Conservation (phyloP, 768 basidiomycete species). For the Termitomyces sp. region DNA sequence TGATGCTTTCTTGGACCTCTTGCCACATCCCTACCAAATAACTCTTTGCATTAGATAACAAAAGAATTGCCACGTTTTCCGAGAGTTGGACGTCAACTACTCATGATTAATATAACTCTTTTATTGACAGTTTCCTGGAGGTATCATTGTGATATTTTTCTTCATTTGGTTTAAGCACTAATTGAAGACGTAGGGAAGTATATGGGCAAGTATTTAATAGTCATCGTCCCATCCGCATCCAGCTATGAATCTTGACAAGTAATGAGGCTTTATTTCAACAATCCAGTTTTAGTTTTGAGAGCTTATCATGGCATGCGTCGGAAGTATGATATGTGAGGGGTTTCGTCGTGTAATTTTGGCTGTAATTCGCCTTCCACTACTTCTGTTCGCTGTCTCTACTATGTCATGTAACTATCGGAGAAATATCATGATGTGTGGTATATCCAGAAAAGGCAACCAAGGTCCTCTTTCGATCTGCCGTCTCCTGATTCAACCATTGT, state of each 20-base stretch:
- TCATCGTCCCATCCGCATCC: not conserved
- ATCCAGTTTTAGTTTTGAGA: not conserved
- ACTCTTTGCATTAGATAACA: conserved; percentile 31
- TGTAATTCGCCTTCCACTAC: not conserved
- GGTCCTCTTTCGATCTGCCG: not conserved
- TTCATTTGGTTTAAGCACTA: conserved; percentile 5
- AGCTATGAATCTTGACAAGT: not conserved
- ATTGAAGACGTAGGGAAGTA: conserved; percentile 12
- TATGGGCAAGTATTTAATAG: not conserved
- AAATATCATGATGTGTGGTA: not conserved
- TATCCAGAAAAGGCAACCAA: not conserved
- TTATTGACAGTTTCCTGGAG: conserved; percentile 8
- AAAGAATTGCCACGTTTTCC: conserved; percentile 19
- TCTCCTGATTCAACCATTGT: not conserved
- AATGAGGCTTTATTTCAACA: not conserved
- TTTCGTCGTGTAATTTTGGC: not conserved
- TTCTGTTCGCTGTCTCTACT: not conserved
- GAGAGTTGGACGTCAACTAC: conserved; percentile 12
- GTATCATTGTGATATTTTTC: conserved; percentile 19
- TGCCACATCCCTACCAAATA: conserved; percentile 22
- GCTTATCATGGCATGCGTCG: not conserved
- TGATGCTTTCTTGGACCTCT: conserved; percentile 23
- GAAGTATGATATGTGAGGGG: not conserved
- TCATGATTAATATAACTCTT: conserved; percentile 9
- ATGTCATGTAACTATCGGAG: not conserved